phyloP scores from a whole-genome alignment of 192 early-diverging fungal genomes.

The Backusella morwellensis region DNA sequence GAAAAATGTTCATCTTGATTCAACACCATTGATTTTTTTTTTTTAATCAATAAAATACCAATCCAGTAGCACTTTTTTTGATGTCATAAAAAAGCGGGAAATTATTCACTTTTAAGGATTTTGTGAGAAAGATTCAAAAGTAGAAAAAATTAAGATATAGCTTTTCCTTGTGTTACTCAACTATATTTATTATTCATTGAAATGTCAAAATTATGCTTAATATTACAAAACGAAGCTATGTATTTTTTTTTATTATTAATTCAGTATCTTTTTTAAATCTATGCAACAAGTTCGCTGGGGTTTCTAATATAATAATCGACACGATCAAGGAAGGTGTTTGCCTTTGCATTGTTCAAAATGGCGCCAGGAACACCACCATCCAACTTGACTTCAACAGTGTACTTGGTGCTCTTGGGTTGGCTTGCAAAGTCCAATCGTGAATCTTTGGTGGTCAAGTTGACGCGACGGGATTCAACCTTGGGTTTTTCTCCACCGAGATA shows the following conservation, averaged over 20 bases:
- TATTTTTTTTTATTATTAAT: background rate
- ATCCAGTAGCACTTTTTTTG: background rate
- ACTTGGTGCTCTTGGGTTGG: conserved; percentile 27
- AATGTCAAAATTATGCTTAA: conserved; percentile 1
- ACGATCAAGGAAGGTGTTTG: conserved; percentile 45
- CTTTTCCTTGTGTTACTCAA: background rate
- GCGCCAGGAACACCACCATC: conserved; percentile 37
- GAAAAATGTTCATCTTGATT: background rate
- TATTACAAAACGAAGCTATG: background rate
- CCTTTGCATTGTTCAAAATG: conserved; percentile 38
- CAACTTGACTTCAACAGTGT: conserved; percentile 43
- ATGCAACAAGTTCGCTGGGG: conserved; percentile 47
- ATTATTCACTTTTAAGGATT: background rate
- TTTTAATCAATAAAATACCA: too few species aligned
- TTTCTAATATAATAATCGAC: conserved; percentile 51
- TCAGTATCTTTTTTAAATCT: conserved; percentile 1
- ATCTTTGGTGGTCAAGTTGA: conserved; percentile 33
- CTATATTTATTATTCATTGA: conserved; percentile 1
- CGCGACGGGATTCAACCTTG: conserved; percentile 25
- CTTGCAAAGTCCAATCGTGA: conserved; percentile 29
- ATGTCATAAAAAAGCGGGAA: background rate
- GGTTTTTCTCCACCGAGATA: conserved; percentile 41
- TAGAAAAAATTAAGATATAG: conserved; percentile 2
- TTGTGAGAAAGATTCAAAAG: background rate
- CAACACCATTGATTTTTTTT: background rate